A percentile compares a stretch with the other conserved stretches of the same genome.
Evolutionary conservation across 2,329 filamentous ascomycete species (phyloP).

Genomic region (Fonsecaea erecta): DNA sequence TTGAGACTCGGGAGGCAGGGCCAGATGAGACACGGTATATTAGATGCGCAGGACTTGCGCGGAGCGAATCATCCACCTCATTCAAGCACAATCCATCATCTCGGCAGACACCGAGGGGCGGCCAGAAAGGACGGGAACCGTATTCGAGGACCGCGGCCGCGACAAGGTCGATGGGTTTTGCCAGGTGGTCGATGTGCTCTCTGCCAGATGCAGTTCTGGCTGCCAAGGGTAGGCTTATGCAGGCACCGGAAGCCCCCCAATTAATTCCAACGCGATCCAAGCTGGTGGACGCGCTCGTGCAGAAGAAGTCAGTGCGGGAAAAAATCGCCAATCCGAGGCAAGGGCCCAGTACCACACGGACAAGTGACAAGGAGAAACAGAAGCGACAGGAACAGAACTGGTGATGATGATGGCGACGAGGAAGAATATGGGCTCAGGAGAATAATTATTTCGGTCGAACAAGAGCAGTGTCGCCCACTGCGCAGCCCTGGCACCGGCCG

Average conservation of each 20-base stretch:
- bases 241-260: slow-evolving; percentile 19
- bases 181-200: slow-evolving; percentile 26
- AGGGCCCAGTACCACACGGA: background rate
- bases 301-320: slow-evolving; percentile 13
- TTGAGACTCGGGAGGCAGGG: slow-evolving; percentile 7
- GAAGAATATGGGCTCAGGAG: slow-evolving; percentile 11
- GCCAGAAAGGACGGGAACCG: slow-evolving; percentile 3
- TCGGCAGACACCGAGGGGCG: background rate
- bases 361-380: slow-evolving; percentile 2
- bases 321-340: slow-evolving; percentile 8
- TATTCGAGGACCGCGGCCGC: slow-evolving; percentile 1
- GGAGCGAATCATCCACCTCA: slow-evolving; percentile 18
- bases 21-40: slow-evolving; percentile 21
- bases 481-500: background rate
- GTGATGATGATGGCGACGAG: slow-evolving; percentile 9
- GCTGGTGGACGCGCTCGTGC: slow-evolving; percentile 10
- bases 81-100: slow-evolving; percentile 29
- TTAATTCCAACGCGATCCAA: slow-evolving; percentile 9
- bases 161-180: slow-evolving; percentile 15
- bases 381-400: background rate
- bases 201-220: slow-evolving; percentile 13
- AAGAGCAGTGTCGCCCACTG: background rate
- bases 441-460: slow-evolving; percentile 19
- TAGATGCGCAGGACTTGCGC: slow-evolving; percentile 19
- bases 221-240: slow-evolving; percentile 27